Percentiles rank a stretch among this genome's conserved stretches.
phyloP scores from a whole-genome alignment of 352 stramenopile genomes.

The Phytopythium helicoides region DNA sequence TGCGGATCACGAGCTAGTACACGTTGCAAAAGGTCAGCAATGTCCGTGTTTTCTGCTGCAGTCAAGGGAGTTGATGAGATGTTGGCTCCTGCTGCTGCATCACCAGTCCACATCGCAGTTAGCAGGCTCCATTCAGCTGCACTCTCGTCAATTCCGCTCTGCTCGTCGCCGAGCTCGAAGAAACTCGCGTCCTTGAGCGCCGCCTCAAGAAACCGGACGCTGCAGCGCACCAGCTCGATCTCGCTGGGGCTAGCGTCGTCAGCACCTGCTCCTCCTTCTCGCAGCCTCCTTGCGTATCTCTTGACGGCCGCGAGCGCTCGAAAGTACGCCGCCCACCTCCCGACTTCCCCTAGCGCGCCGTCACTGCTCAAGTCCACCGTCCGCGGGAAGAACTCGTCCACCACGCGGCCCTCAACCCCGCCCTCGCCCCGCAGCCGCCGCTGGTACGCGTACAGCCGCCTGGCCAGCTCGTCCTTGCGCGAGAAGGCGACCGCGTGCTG shows the following conservation, averaged over 20 bases:
- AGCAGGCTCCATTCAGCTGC: background rate
- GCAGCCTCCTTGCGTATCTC: background rate
- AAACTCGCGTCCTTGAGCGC: background rate
- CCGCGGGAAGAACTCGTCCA: constrained; percentile 52
- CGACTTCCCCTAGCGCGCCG: constrained; percentile 15
- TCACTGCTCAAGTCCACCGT: constrained; percentile 36
- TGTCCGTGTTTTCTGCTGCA: background rate
- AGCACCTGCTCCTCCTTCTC: background rate
- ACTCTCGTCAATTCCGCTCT: background rate
- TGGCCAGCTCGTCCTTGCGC: constrained; percentile 54
- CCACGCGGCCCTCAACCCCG: constrained; percentile 1
- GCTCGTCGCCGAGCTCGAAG: background rate
- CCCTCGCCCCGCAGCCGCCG: background rate
- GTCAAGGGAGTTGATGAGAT: background rate
- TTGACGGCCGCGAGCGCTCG: constrained; percentile 41
- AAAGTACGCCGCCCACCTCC: constrained; percentile 48
- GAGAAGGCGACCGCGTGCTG: constrained; percentile 59
- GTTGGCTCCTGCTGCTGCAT: background rate
- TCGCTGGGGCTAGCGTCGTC: background rate
- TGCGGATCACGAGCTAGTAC: constrained; percentile 38
- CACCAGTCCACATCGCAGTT: background rate
- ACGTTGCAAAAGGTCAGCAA: constrained; percentile 15
- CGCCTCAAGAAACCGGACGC: background rate
- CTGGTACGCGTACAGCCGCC: constrained; percentile 29
- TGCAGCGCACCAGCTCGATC: background rate